These are phyloP conservation scores for Aspergillus fructus DNA, from an alignment of 2,329 filamentous ascomycete species.

Conservation along the genomic window DNA sequence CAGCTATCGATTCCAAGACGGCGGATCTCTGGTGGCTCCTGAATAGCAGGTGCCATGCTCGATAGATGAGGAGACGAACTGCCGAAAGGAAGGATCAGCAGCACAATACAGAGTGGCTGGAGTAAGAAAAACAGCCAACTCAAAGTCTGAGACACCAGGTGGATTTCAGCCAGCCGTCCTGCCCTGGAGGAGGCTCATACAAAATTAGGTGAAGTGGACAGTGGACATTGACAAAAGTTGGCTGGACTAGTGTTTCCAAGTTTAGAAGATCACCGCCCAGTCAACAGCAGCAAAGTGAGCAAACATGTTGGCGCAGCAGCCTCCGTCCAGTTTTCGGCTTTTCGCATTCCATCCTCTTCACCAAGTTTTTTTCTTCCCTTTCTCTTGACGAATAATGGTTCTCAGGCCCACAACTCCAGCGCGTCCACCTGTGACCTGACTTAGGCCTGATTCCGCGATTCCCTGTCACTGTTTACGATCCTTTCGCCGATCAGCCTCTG, in stretches of 20 bases:
- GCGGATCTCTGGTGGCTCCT: background rate
- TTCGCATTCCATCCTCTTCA: conserved; percentile 15
- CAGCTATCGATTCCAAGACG: background rate
- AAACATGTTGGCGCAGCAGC: conserved; percentile 20
- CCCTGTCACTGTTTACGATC: conserved; percentile 13
- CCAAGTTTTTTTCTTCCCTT: conserved; percentile 14
- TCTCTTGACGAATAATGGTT: conserved; percentile 5
- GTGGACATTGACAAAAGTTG: background rate
- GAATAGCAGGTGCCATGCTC: background rate
- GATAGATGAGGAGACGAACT: background rate
- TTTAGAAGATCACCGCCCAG: conserved; percentile 18
- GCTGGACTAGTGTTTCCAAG: conserved; percentile 19
- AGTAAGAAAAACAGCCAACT: background rate
- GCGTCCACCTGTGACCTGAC: conserved; percentile 7
- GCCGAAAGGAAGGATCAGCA: background rate
- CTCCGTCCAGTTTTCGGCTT: conserved; percentile 12
- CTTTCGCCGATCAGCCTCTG: conserved; percentile 11
- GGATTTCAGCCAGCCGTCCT: background rate
- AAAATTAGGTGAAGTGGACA: conserved; percentile 1
- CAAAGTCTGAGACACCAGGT: background rate
- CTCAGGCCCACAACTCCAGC: conserved; percentile 5
- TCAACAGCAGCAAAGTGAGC: conserved; percentile 17
- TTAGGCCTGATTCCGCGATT: conserved; percentile 2
- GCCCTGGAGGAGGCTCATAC: background rate
- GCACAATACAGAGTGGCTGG: background rate